Evolutionary conservation across 345 rosid genomes (phyloP).

Genomic region (Firmiana major): DNA sequence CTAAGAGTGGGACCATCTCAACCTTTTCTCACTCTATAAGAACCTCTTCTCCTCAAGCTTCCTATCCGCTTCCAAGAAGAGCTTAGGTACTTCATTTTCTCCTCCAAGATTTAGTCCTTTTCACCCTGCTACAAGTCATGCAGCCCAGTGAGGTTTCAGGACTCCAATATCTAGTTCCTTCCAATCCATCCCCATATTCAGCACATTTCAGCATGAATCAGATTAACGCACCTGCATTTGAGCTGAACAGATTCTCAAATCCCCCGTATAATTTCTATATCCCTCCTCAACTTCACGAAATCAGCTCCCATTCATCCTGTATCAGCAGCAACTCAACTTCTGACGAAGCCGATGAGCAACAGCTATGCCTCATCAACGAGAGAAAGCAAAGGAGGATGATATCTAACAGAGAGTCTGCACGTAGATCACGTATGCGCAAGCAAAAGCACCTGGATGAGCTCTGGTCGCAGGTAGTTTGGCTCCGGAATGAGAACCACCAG

Average conservation of each 20-base stretch:
- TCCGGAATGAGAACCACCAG: slow-evolving; percentile 78
- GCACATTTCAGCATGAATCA: slow-evolving; percentile 35
- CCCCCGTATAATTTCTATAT: slow-evolving; percentile 33
- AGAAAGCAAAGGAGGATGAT: slow-evolving; percentile 93
- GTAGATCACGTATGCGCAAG: slow-evolving; percentile 92
- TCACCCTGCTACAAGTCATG: slow-evolving; percentile 34
- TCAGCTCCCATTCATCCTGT: slow-evolving; percentile 40
- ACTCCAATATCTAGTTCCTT: slow-evolving; percentile 36
- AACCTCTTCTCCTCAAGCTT: slow-evolving; percentile 29
- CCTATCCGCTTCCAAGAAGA: slow-evolving; percentile 22
- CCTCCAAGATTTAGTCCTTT: neutral
- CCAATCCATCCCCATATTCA: slow-evolving; percentile 43
- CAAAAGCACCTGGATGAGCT: slow-evolving; percentile 97
- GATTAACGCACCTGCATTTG: slow-evolving; percentile 27
- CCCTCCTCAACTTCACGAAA: slow-evolving; percentile 31
- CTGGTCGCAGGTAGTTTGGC: slow-evolving; percentile 82
- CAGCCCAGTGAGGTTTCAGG: slow-evolving; percentile 57
- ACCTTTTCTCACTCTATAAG: slow-evolving; percentile 47
- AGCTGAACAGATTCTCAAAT: slow-evolving; percentile 28
- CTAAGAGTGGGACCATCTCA: slow-evolving; percentile 41
- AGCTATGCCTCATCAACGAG: slow-evolving; percentile 58
- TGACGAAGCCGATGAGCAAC: slow-evolving; percentile 74
- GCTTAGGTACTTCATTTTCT: neutral
- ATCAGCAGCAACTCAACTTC: slow-evolving; percentile 73
- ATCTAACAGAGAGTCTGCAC: slow-evolving; percentile 91